Conservation (phyloP, 225 moss, liverwort and hornwort species). For the Physcomitrium patens region DNA sequence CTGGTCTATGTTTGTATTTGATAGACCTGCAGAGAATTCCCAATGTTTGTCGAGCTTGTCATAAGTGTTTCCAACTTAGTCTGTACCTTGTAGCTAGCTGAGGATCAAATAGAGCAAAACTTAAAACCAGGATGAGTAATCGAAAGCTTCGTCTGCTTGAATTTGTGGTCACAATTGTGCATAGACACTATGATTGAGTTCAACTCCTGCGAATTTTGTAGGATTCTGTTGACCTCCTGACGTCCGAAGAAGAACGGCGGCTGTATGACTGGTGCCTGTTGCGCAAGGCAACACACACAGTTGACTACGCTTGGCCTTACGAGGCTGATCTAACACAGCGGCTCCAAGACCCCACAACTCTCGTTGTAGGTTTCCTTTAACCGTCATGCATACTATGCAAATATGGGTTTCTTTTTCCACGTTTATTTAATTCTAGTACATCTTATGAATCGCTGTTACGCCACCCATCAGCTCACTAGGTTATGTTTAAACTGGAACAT, state of each 20-base stretch:
- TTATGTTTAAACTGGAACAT: not conserved
- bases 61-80: too few relatives aligned
- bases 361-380: slow-evolving; percentile 35
- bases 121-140: not conserved
- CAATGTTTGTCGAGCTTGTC: too few relatives aligned
- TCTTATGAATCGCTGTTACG: not conserved
- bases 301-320: slow-evolving; percentile 68
- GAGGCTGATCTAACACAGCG: slow-evolving; percentile 60
- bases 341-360: slow-evolving; percentile 42
- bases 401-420: not conserved
- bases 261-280: slow-evolving; percentile 67
- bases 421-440: not conserved
- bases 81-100: too few relatives aligned
- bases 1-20: not conserved
- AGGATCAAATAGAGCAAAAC: too few relatives aligned
- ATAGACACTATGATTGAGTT: not conserved
- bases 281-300: slow-evolving; percentile 63
- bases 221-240: slow-evolving; percentile 61
- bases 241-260: slow-evolving; percentile 59
- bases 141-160: not conserved
- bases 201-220: slow-evolving; percentile 24
- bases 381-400: not conserved
- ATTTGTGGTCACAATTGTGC: not conserved
- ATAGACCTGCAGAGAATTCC: not conserved
- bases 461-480: not conserved